A percentile compares a stretch with the other conserved stretches of the same genome.
Evolutionary conservation across 257 asterid species (phyloP).

Genomic region (Forsythia suspensa): DNA sequence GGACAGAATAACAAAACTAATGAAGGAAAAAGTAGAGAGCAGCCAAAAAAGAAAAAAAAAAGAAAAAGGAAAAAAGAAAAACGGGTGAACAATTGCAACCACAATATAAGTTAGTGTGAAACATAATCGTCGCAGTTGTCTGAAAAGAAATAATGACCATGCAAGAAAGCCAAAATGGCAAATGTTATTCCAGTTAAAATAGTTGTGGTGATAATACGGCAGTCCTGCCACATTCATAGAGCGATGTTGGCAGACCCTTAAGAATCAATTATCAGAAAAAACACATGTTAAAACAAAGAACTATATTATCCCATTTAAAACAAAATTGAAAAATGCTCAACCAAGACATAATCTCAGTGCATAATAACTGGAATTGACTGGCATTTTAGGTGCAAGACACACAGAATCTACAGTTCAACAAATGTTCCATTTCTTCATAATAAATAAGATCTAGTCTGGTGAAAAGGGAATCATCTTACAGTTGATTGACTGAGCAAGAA

Average conservation of each 20-base stretch:
- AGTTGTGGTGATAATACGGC: not conserved
- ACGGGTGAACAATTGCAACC: not conserved
- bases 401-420: not conserved
- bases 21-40: not conserved
- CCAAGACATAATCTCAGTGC: not conserved
- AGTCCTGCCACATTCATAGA: not conserved
- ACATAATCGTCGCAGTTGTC: not conserved
- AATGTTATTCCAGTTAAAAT: not conserved
- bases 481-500: conserved; percentile 1
- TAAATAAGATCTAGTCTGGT: not conserved
- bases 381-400: not conserved
- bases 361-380: not conserved
- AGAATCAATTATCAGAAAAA: not conserved
- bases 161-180: not conserved
- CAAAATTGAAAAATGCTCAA: not conserved
- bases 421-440: not conserved
- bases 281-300: not conserved
- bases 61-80: too few relatives aligned
- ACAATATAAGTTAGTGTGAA: not conserved
- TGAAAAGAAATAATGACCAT: not conserved
- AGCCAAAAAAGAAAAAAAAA: too few relatives aligned
- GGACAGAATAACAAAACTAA: not conserved
- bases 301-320: not conserved
- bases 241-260: not conserved
- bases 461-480: not conserved